A percentile compares a stretch with the other conserved stretches of the same genome.
These are phyloP conservation scores for Schizosaccharomyces cryophilus DNA, from an alignment of 805 yeast species.

Conservation along the genomic window DNA sequence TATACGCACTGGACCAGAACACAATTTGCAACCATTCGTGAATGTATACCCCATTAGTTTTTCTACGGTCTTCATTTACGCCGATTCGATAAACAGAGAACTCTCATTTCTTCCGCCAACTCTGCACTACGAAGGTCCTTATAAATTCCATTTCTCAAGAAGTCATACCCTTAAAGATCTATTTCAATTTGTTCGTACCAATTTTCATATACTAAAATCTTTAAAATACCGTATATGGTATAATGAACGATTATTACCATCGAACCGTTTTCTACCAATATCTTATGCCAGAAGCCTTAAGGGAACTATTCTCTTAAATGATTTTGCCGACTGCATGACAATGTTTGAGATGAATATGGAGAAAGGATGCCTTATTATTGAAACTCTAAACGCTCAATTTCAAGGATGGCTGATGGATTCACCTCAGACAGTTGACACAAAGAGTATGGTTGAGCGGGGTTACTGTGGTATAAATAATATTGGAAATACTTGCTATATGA, in stretches of 20 bases:
- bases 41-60: neutral
- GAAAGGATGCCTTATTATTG: neutral
- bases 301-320: neutral
- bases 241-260: too few species aligned
- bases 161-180: too few species aligned
- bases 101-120: too few species aligned
- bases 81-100: too few species aligned
- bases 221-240: too few species aligned
- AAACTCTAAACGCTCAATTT: neutral
- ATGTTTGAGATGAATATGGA: neutral
- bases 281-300: too few species aligned
- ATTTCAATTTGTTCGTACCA: too few species aligned
- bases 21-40: neutral
- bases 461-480: slow-evolving; percentile 39
- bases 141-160: too few species aligned
- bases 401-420: neutral
- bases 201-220: too few species aligned
- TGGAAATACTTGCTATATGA: slow-evolving; percentile 89
- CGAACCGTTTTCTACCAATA: too few species aligned
- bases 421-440: neutral
- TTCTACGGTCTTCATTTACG: neutral
- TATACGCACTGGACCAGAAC: neutral
- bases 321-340: neutral
- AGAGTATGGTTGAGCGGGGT: slow-evolving; percentile 17
- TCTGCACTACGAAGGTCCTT: too few species aligned